Evolutionary conservation across 352 stramenopile species (phyloP).

Genomic region (Globisporangium abappressorium): DNA sequence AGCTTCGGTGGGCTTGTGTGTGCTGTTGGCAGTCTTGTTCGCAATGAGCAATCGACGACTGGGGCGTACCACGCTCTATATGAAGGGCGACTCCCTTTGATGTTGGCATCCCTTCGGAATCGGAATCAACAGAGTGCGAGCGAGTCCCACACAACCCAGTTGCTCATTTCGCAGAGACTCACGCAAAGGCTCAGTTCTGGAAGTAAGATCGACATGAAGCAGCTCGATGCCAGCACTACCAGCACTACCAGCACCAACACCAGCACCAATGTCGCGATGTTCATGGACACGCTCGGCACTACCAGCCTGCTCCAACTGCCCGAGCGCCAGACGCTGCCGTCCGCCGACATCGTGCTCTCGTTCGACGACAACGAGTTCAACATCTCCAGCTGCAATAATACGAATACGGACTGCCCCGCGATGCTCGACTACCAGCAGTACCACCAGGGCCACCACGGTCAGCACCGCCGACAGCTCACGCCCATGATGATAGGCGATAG

Average conservation of each 20-base stretch:
- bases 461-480: not conserved
- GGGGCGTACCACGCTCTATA: not conserved
- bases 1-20: not conserved
- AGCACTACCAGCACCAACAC: not conserved
- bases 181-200: not conserved
- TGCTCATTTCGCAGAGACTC: not conserved
- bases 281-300: conserved; percentile 6
- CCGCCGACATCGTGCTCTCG: conserved; percentile 13
- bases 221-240: not conserved
- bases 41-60: not conserved
- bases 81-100: not conserved
- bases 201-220: not conserved
- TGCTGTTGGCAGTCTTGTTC: not conserved
- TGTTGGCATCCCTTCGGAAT: not conserved
- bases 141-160: not conserved
- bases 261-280: not conserved
- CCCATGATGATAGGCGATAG: conserved; percentile 26
- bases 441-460: not conserved
- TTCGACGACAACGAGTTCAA: conserved; percentile 3
- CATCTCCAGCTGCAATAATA: not conserved
- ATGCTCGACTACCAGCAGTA: conserved; percentile 12
- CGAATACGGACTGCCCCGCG: not conserved
- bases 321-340: not conserved
- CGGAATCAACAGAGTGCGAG: not conserved
- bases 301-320: conserved; percentile 1